Base-by-base conservation (phyloP, 768 basidiomycete species). In the Mycena vitilis region DNA sequence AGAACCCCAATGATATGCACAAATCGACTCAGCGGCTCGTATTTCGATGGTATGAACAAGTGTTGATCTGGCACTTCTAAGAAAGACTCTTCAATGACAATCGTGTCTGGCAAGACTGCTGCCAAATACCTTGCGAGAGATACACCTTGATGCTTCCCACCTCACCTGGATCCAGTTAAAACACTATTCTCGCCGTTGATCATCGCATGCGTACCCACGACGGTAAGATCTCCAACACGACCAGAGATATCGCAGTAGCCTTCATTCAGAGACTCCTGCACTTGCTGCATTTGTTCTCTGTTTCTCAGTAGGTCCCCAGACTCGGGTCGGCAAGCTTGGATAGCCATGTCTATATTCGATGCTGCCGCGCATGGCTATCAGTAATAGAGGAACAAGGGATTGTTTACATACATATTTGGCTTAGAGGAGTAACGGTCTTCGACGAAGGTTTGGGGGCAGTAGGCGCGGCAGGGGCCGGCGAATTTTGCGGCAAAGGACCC, bases 221-320 rank as follows among this genome's bases (percentile, higher is more conserved):
- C 77, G 38, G 81, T 84, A 60, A 95, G 78, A 74, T 93, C 86
- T 10, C 86, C 87, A 20, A 82, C 82, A 51, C 85, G 81, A 1
- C 91, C 93, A 57, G 89, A 90, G 15, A 90, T 78, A 77, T 95
- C 94, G 70, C 94, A 95, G 74, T 95, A 95, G 4, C 92, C 91
- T 69, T 94, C 92, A 69, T 93, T 83, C n/a, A 92, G 74, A 10
- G 89, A 88, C 74, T 94, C 93, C 71, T 87, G 91, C 38, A 96
- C 87, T 55, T 84, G 81, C 66, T 87, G 86, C 90, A 94, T 91
- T 48, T 88, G 83, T 74, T 90, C 83, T 53, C 88, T 80, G 74
- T 92, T 93, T 57, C 83, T 83, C 12, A 95, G 74, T 18, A 92
- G 73, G 58, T 87, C 84, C 8, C 84, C 83, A 25, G 85, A 86